Evolutionary conservation across 2,329 filamentous ascomycete species (phyloP).

Genomic region (Botrytis porri): DNA sequence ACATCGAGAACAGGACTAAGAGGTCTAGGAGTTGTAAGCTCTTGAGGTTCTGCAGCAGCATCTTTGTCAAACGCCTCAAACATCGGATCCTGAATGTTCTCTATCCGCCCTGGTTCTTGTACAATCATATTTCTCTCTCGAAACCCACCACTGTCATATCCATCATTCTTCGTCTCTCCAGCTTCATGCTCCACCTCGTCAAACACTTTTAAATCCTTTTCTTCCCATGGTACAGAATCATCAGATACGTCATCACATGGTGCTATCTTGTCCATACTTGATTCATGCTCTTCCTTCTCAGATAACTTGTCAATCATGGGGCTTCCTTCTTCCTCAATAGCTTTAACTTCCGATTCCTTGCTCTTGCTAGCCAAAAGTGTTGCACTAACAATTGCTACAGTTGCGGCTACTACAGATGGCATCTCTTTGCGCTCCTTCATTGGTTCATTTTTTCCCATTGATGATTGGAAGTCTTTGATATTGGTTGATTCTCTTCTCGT

Average conservation of each 20-base stretch:
- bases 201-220: constrained; percentile 40
- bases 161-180: neutral
- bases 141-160: constrained; percentile 32
- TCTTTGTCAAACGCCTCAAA: neutral
- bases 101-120: constrained; percentile 5
- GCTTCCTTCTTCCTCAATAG: constrained; percentile 40
- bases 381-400: constrained; percentile 28
- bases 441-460: constrained; percentile 19
- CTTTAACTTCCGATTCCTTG: constrained; percentile 13
- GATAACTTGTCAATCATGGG: constrained; percentile 39
- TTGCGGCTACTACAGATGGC: constrained; percentile 24
- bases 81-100: too few species aligned
- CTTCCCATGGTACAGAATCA: constrained; percentile 46
- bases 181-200: constrained; percentile 33
- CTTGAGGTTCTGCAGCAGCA: neutral
- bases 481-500: constrained; percentile 36
- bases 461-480: constrained; percentile 19
- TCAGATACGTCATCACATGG: constrained; percentile 46
- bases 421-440: constrained; percentile 32
- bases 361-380: constrained; percentile 23
- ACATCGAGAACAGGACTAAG: neutral
- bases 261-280: constrained; percentile 43
- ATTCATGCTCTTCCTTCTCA: constrained; percentile 42
- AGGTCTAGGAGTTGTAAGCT: neutral
- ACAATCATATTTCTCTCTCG: constrained; percentile 34